Evolutionary conservation across 2,329 filamentous ascomycete genomes (phyloP).

Genomic region (Alternaria solani): DNA sequence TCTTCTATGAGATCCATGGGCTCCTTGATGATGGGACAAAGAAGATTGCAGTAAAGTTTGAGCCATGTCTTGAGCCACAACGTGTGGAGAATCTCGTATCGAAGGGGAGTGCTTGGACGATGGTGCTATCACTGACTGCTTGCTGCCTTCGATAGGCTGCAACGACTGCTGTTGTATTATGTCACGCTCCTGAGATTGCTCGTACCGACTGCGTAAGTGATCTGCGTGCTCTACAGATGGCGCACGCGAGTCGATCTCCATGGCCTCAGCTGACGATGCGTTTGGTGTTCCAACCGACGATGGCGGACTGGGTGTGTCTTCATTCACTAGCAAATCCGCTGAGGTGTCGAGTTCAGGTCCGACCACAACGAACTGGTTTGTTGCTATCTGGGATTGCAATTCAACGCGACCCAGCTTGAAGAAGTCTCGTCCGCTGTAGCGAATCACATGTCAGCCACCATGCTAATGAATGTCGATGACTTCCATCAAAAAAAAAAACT

Average conservation of each 20-base stretch:
- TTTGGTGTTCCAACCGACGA: constrained; percentile 18
- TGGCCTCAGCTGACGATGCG: constrained; percentile 22
- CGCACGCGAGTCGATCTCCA: constrained; percentile 44
- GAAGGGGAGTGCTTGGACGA: constrained; percentile 28
- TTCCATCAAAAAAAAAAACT: not conserved
- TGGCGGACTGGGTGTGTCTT: constrained; percentile 28
- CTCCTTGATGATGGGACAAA: constrained; percentile 24
- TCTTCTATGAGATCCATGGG: constrained; percentile 26
- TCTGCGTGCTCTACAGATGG: constrained; percentile 26
- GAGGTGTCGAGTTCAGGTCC: constrained; percentile 37
- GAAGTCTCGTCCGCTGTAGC: constrained; percentile 47
- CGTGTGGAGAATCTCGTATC: constrained; percentile 20
- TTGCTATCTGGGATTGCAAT: constrained; percentile 46
- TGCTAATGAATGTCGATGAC: not conserved
- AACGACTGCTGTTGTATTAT: constrained; percentile 27
- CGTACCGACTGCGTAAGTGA: constrained; percentile 24
- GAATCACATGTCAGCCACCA: constrained; percentile 13
- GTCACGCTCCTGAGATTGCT: constrained; percentile 26
- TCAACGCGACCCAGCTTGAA: constrained; percentile 52
- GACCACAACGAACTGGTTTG: constrained; percentile 32
- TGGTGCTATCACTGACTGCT: constrained; percentile 26
- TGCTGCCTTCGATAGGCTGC: constrained; percentile 30
- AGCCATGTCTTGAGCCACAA: constrained; percentile 26
- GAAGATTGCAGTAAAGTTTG: constrained; percentile 24
- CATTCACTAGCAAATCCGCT: constrained; percentile 28